Evolutionary conservation across 345 rosid genomes (phyloP), one percentile per base, ranked within the genome.

Genomic region (Angophora floribunda): DNA sequence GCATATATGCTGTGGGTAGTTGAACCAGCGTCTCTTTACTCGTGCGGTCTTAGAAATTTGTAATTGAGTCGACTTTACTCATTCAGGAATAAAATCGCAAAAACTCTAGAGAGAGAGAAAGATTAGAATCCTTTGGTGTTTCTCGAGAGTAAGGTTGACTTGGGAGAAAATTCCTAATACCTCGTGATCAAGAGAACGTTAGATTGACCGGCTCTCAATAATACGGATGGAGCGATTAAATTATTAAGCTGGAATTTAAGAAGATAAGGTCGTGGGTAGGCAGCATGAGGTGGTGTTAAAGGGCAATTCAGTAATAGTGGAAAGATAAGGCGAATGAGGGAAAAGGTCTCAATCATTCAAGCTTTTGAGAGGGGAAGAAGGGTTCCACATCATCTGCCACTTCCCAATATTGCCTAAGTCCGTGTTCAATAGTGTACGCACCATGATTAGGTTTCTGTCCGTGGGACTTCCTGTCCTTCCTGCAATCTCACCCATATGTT

Each of bases 11-110:
- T 11, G 2, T 14, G 14, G 49, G 13, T 10, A 28, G 4, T 41
- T 75, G 28, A 6, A n/a, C 15, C 12, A 1, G 82, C 13, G 1
- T 19, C 1, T 11, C 26, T 7, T 41, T 36, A 5, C 7, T 5
- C 82, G 10, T 19, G 28, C 7, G 14, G 14, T 13, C 2, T 75
- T 75, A 19, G 8, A 1, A 75, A 41, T 75, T 10, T 41, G 6
- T 17, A 11, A 9, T 6, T 24, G 19, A 3, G 4, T 11, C 14
- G 3, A 22, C 8, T 3, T 41, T 10, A 19, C 15, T 10, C 1
- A 15, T 49, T 75, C 1, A 0, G 45, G 41, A 41, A 41, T 21
- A 36, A 45, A 12, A 9, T 3, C 2, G 0, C 7, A 7, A 41
- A 17, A 41, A 19, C 8, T 2, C 6, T 10, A 36, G 41, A 36